Conservation (phyloP, 257 asterid species). For the Salvia miltiorrhiza region DNA sequence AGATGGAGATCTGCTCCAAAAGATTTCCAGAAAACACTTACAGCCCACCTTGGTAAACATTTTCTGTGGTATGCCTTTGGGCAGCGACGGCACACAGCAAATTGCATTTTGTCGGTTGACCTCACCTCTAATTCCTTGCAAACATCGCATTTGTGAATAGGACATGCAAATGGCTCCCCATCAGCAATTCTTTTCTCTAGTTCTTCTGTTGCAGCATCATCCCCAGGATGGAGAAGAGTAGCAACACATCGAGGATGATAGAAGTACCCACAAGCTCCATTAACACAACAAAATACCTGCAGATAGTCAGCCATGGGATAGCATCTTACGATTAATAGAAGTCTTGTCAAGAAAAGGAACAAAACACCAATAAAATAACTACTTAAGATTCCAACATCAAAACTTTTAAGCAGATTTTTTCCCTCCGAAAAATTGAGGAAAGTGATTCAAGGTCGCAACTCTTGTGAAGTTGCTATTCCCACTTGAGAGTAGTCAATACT, state of each 20-base stretch:
- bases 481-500: background rate
- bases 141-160: conserved; percentile 64
- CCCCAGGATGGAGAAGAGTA: conserved; percentile 51
- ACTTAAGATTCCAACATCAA: background rate
- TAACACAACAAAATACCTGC: conserved; percentile 87
- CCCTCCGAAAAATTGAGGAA: background rate
- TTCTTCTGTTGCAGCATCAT: conserved; percentile 48
- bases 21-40: conserved; percentile 11
- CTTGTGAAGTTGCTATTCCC: background rate
- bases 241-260: conserved; percentile 90
- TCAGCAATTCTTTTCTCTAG: conserved; percentile 48
- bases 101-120: conserved; percentile 44
- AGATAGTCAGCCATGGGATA: conserved; percentile 9
- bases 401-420: background rate
- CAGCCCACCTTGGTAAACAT: conserved; percentile 89
- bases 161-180: conserved; percentile 81
- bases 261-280: conserved; percentile 86
- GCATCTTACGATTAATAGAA: background rate
- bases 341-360: background rate
- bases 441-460: background rate
- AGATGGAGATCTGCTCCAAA: background rate
- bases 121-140: conserved; percentile 73
- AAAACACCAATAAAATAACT: background rate
- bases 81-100: conserved; percentile 97
- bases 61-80: conserved; percentile 90